phyloP scores from a whole-genome alignment of 1,284 basidiomycete species.

The Malassezia slooffiae region DNA sequence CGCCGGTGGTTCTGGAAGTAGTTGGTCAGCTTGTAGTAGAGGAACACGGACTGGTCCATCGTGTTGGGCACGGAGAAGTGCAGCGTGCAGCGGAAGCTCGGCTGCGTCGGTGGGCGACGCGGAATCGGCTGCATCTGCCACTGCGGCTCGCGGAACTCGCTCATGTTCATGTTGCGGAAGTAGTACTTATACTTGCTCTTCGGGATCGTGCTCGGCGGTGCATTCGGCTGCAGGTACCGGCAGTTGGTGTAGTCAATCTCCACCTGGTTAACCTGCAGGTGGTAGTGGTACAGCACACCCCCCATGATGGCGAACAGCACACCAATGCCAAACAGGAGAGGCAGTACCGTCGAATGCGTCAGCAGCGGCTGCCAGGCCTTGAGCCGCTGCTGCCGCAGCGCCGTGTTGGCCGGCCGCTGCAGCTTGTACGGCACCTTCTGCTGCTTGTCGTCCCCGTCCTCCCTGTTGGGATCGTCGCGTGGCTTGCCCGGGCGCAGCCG shows the following conservation, averaged over 20 bases:
- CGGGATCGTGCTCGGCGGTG: conserved; percentile 53
- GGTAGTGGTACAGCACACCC: conserved; percentile 58
- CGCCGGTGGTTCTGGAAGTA: conserved; percentile 93
- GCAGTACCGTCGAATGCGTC: conserved; percentile 90
- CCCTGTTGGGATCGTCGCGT: conserved; percentile 20
- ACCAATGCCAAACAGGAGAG: conserved; percentile 87
- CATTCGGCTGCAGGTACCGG: conserved; percentile 7
- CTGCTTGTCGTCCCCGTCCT: conserved; percentile 19
- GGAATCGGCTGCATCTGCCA: conserved; percentile 18
- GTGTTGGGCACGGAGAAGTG: conserved; percentile 58
- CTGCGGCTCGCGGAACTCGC: conserved; percentile 38
- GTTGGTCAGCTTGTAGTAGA: conserved; percentile 74
- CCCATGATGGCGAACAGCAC: conserved; percentile 93
- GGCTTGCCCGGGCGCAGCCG: not conserved
- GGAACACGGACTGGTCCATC: conserved; percentile 65
- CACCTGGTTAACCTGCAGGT: conserved; percentile 66
- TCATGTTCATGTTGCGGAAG: conserved; percentile 30
- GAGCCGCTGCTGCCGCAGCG: conserved; percentile 97
- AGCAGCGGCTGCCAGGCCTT: conserved; percentile 99
- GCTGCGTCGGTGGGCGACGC: not conserved
- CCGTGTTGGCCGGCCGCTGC: conserved; percentile 57
- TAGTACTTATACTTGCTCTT: conserved; percentile 61
- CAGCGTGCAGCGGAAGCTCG: conserved; percentile 26
- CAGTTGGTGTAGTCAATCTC: conserved; percentile 92
- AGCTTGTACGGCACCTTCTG: conserved; percentile 33